Evolutionary conservation across 1,284 basidiomycete species (phyloP), one percentile per base, ranked within the genome.

Genomic region (Ceratobasidium sp.): DNA sequence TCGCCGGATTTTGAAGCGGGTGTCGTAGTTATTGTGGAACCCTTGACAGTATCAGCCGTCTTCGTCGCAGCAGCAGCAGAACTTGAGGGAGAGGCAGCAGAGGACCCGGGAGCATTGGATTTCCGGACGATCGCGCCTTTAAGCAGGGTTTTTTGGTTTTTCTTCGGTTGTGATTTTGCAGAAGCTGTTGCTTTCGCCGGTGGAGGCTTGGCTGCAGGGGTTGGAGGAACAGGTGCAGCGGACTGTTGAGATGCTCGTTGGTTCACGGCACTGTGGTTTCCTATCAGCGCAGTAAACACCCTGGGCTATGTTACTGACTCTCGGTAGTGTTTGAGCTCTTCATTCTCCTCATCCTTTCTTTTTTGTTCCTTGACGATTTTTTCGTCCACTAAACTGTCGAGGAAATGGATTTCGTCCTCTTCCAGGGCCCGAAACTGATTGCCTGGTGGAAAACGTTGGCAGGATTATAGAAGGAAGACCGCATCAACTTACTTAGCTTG

Each of bases 351-450:
- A 74, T 88, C 82, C 75, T 88, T 87, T 43, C 91, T 84, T 69
- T 86, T 82, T 4, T 86, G 83, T 76, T 94, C 92, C 77, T 91
- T 89, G 72, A 86, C 86, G 73, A 87, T 84, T 77, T 91, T 86
- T 72, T 89, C 88, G 75, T 90, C 88, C 62, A 89, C 84, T 70
- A 94, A 83, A 12, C 91, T 90, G 75, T 93, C 90, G 47, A 96
- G 84, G 77, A 96, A 96, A 79, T 90, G 86, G 71, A 94, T 88
- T 76, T 96, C 94, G 77, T 96, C 94, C 73, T 93, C 91, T 76
- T 94, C 91, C 25, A 96, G 81, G 1, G 93, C 92, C 70, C 94
- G 88, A 76, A 95, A 96, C 76, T 96, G 94, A 77, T 96, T 96
- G 57, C 90, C 91, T 91, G 72, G 43, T 20, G 64, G 5, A 3